phyloP scores from a whole-genome alignment of 257 asterid genomes.

The Haberlea rhodopensis region DNA sequence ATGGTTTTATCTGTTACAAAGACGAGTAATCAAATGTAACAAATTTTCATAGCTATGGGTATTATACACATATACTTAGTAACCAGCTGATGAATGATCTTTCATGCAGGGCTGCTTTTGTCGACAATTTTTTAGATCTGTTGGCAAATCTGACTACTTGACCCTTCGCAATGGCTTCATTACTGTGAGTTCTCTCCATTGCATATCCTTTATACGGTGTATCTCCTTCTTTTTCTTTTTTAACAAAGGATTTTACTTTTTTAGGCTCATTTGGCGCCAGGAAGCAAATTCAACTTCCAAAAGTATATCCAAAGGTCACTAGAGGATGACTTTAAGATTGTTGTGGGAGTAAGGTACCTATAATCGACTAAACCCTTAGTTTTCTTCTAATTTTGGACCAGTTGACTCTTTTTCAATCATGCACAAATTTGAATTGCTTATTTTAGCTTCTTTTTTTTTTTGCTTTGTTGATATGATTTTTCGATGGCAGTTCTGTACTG shows the following conservation, averaged over 20 bases:
- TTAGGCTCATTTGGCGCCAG: slow-evolving; percentile 93
- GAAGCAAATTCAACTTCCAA: slow-evolving; percentile 92
- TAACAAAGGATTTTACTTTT: background rate
- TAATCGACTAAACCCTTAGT: slow-evolving; percentile 3
- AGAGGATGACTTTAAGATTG: too few relatives aligned
- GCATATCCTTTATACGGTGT: background rate
- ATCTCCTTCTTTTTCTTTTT: background rate
- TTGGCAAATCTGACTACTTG: slow-evolving; percentile 83
- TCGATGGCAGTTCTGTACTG: too few relatives aligned
- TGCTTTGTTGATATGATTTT: slow-evolving; percentile 16
- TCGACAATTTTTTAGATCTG: slow-evolving; percentile 81
- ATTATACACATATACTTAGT: slow-evolving; percentile 16
- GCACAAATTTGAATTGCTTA: slow-evolving; percentile 12
- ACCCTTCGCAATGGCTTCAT: slow-evolving; percentile 93
- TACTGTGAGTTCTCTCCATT: slow-evolving; percentile 45
- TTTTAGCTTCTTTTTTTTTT: slow-evolving; percentile 18
- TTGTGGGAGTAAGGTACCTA: slow-evolving; percentile 86
- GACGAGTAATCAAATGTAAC: too few relatives aligned
- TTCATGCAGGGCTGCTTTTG: slow-evolving; percentile 79
- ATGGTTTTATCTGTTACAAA: background rate
- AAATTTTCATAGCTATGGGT: slow-evolving; percentile 8
- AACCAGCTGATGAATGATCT: slow-evolving; percentile 12
- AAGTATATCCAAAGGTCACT: slow-evolving; percentile 85
- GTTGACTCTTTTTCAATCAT: background rate
- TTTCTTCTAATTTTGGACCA: background rate